These are phyloP conservation scores for Candida xyloterini DNA, from an alignment of 805 yeast genomes.

Conservation along the genomic window DNA sequence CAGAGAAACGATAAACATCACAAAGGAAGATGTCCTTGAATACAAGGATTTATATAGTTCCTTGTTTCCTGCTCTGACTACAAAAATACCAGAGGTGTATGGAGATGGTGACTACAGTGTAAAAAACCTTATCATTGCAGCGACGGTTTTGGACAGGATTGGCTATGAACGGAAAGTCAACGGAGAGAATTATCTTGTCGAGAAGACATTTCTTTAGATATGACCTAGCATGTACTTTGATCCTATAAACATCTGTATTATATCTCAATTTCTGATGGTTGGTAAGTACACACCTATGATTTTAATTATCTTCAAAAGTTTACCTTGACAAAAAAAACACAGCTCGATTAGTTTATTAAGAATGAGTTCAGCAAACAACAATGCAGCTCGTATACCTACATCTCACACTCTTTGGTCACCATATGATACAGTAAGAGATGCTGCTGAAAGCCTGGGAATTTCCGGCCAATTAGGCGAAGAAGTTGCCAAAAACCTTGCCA, in stretches of 20 bases:
- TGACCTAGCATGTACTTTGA: no score
- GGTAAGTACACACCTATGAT: no score
- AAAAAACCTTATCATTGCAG: constrained; percentile 44
- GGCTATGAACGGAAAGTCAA: constrained; percentile 27
- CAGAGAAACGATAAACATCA: constrained; percentile 35
- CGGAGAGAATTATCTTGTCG: constrained; percentile 26
- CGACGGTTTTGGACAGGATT: constrained; percentile 31
- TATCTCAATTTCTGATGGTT: no score
- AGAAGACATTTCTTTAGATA: constrained; percentile 1
- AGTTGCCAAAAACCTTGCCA: constrained; percentile 89
- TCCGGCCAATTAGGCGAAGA: constrained; percentile 73
- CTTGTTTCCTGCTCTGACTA: constrained; percentile 48
- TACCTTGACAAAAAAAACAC: no score
- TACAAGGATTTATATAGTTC: constrained; percentile 49
- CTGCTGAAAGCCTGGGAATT: constrained; percentile 88
- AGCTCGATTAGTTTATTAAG: not conserved
- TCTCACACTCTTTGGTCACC: constrained; percentile 98
- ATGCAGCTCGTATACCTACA: constrained; percentile 45
- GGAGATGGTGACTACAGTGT: constrained; percentile 48
- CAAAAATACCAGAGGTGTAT: constrained; percentile 42
- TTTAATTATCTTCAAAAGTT: no score
- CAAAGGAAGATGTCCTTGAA: constrained; percentile 53
- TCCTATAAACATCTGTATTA: no score
- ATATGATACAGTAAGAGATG: constrained; percentile 93
- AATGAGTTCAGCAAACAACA: constrained; percentile 7